Base-by-base conservation (phyloP, 2,329 filamentous ascomycete genomes). In the Amylocarpus encephaloides region DNA sequence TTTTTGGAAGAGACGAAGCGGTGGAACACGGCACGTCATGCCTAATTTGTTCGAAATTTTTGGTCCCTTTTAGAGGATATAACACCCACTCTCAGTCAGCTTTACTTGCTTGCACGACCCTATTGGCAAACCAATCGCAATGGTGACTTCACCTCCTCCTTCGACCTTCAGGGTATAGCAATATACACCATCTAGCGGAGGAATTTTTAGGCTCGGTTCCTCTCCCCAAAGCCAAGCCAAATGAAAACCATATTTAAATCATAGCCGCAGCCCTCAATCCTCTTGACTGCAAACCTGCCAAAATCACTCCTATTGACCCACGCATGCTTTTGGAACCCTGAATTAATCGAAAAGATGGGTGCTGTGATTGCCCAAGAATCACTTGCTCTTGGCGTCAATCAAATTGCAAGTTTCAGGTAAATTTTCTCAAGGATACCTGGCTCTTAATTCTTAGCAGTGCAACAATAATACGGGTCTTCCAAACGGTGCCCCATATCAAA, bases 341-440 rank as follows among this genome's bases (percentile, higher is more conserved):
- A 70, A 36, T 67, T 88, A 12, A 70, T 88, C 3, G 68, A 81
- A 56, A 76, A 85, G 57, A 88, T 88, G 83, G 85, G 73, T 6
- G 68, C 70, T 3, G 74, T 77, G 15, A 87, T 88, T 57, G 84
- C 76, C 5, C 73, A 78, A 43, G 85, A 90, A 66, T 73, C 83
- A 19, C 70, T 73, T 47, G 79, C 85, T 3, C 68, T 89, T 1
- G 85, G 86, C 1, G 79, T 86, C 16, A 88, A 85, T 58, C 84
- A 89, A 58, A 68, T 89, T 2, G n/a, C n/a, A n/a, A n/a, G n/a
- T n/a, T 88, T 89, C 62, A 82, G 82, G n/a, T n/a, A n/a, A n/a
- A n/a, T n/a, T n/a, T 2, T 85, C 86, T 1, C 71, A 88, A 1
- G 80, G 77, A 9, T 85, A 89, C 64, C 70, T 90, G 9, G 84